Evolutionary conservation across 2,329 filamentous ascomycete genomes (phyloP).

Genomic region (Botrytis aclada): DNA sequence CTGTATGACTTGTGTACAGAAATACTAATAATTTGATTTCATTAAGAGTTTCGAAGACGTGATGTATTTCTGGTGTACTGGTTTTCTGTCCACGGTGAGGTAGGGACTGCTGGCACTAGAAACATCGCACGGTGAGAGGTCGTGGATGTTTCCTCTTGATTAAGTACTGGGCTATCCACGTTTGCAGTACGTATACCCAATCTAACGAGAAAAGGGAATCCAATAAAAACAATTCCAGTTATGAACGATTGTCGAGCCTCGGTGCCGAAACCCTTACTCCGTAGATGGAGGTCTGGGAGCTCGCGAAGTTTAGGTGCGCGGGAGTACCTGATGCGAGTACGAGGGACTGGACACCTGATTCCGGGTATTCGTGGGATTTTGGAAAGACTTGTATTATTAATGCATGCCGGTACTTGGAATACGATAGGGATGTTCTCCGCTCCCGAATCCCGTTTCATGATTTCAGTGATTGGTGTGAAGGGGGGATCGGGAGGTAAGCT

Average conservation of each 20-base stretch:
- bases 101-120: background rate
- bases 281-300: background rate
- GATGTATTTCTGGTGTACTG: too few species aligned
- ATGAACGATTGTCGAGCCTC: background rate
- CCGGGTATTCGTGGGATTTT: background rate
- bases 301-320: too few species aligned
- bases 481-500: background rate
- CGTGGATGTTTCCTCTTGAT: background rate
- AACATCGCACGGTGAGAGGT: background rate
- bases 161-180: background rate
- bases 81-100: too few species aligned
- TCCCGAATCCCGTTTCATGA: background rate
- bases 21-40: too few species aligned
- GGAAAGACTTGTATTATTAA: background rate
- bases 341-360: background rate
- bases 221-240: background rate
- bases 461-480: background rate
- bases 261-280: too few species aligned
- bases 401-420: background rate
- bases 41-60: too few species aligned
- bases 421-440: background rate
- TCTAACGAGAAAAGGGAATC: background rate
- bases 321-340: background rate
- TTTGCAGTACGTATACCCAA: background rate
- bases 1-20: too few species aligned